Evolutionary conservation across 2,329 filamentous ascomycete species (phyloP), one percentile per base, ranked within the genome.

Genomic region (Juglanconis sp.): DNA sequence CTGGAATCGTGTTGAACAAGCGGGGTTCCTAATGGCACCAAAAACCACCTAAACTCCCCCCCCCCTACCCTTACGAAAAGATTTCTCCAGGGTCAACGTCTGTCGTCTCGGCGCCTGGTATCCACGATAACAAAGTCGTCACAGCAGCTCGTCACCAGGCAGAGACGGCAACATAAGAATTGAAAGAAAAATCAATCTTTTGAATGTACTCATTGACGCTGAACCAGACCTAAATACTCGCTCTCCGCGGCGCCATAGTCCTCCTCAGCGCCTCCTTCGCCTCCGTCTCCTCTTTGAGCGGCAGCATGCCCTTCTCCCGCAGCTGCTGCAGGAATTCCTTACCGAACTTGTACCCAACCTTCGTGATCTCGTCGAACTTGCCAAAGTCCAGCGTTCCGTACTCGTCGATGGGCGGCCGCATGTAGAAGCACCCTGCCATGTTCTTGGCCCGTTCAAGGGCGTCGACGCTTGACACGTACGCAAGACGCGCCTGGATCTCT

Each of bases 341-440:
- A 4, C 92, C 95, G 70, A 88, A 99, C 57, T 84, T 82, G 74
- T 96, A 96, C 1, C 95, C 96, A 10, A 97, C 83, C 66, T 89
- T 82, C 70, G 96, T 96, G 57, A 99, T 94, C 80, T 99, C 96
- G 69, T 98, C 94, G 73, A 99, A 99, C 74, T 96, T 97, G 63
- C 87, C 91, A 78, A 99, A 99, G 61, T 99, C 95, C 35, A 99
- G 79, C 1, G 95, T 99, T 4, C 93, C 95, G 68, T 96, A 99
- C 1, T 86, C 83, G 70, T 98, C 95, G 64, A 99, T 90, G 0
- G 95, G 95, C 4, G 96, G 96, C 1, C 95, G 86, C 91, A 99
- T 96, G 74, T 99, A 99, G 56, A 96, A 81, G 73, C 94, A 98
- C 0, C 95, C 95, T 0, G 92, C 87, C 69, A 90, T 94, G 4